Evolutionary conservation across 768 basidiomycete genomes (phyloP).

Genomic region (Pisolithus microcarpus): DNA sequence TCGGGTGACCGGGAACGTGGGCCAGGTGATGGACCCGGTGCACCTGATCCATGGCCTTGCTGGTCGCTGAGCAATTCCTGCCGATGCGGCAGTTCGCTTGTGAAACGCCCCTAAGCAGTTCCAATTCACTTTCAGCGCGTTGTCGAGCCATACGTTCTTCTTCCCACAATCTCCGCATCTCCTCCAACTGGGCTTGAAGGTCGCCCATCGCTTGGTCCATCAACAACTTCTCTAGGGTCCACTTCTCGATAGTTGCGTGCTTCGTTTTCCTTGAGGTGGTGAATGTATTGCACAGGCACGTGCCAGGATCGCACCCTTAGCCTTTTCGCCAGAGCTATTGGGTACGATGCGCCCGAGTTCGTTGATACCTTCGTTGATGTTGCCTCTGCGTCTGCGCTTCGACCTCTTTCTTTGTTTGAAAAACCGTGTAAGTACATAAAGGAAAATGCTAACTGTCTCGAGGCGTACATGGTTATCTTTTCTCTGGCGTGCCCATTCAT

Average conservation of each 20-base stretch:
- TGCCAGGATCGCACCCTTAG: slow-evolving; percentile 82
- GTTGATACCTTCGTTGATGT: slow-evolving; percentile 96
- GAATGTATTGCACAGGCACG: slow-evolving; percentile 89
- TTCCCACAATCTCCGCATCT: slow-evolving; percentile 75
- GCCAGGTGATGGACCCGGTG: slow-evolving; percentile 1
- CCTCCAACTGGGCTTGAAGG: slow-evolving; percentile 75
- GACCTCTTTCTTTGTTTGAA: slow-evolving; percentile 79
- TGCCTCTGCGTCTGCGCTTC: slow-evolving; percentile 90
- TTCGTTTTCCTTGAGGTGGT: slow-evolving; percentile 85
- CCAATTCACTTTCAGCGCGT: slow-evolving; percentile 59
- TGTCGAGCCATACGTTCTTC: slow-evolving; percentile 59
- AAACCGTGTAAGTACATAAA: not conserved
- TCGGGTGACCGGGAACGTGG: slow-evolving; percentile 25
- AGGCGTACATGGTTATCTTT: slow-evolving; percentile 73
- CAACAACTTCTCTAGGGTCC: slow-evolving; percentile 86
- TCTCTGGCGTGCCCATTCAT: slow-evolving; percentile 73
- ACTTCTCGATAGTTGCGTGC: slow-evolving; percentile 87
- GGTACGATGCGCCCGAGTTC: slow-evolving; percentile 86
- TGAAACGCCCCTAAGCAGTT: slow-evolving; percentile 39
- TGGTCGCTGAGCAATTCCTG: slow-evolving; percentile 9
- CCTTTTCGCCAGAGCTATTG: slow-evolving; percentile 78
- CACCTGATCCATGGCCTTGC: slow-evolving; percentile 1
- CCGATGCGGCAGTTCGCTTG: slow-evolving; percentile 4
- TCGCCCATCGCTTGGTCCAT: slow-evolving; percentile 93
- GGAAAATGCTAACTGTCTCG: not conserved